phyloP scores from a whole-genome alignment of 345 rosid species.

The Alliaria petiolata region DNA sequence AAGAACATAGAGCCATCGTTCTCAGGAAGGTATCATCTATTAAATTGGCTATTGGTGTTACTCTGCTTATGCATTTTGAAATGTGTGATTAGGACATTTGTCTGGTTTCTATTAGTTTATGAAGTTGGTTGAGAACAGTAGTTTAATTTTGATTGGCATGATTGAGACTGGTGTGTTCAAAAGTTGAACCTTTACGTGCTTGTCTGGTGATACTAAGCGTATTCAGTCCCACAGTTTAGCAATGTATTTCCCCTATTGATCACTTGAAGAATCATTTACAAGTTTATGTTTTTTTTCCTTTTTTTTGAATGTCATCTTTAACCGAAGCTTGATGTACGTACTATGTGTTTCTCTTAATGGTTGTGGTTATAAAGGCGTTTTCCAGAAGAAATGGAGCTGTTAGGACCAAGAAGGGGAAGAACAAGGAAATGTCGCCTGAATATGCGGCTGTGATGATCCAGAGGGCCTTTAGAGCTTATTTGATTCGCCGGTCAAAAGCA shows the following conservation, averaged over 20 bases:
- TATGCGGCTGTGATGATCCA: slow-evolving; percentile 90
- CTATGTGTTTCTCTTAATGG: not conserved
- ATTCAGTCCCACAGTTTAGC: not conserved
- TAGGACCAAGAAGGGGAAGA: slow-evolving; percentile 63
- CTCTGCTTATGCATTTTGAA: not conserved
- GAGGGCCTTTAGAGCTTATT: slow-evolving; percentile 69
- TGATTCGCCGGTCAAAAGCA: slow-evolving; percentile 72
- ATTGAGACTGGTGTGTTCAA: not conserved
- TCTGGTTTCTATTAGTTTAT: not conserved
- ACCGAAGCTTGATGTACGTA: not conserved
- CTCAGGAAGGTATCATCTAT: slow-evolving; percentile 54
- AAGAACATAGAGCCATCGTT: slow-evolving; percentile 46
- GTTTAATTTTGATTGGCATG: not conserved
- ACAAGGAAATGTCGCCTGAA: slow-evolving; percentile 64
- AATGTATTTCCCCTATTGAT: not conserved
- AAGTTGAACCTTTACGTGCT: slow-evolving; percentile 9
- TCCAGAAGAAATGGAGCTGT: slow-evolving; percentile 55
- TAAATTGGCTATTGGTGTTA: not conserved
- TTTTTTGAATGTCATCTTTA: no score
- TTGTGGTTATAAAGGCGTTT: slow-evolving; percentile 55
- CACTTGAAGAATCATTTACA: not conserved
- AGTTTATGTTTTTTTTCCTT: no score
- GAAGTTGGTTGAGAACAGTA: not conserved
- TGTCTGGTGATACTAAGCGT: not conserved
- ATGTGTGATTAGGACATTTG: not conserved